Evolutionary conservation across 345 rosid species (phyloP), one percentile per base, ranked within the genome.

Genomic region (Dipteronia sinensis): DNA sequence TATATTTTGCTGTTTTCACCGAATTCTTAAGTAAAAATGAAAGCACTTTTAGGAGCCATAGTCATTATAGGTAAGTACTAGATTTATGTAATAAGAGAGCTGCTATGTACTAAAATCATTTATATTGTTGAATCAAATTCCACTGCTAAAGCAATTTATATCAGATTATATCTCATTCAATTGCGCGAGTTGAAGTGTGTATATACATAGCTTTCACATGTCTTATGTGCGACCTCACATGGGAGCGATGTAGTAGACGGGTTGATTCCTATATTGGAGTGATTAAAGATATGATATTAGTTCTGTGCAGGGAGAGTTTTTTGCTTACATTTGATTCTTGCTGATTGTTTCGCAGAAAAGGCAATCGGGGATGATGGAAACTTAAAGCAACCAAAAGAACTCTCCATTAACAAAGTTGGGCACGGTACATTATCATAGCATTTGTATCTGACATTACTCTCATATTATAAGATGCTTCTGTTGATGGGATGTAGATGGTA

Each of bases 401-500:
- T 91, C 55, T 97, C 98, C 23, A 94, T 94, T 22, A 94, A 97
- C 87, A 97, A 97, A 93, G 98, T 91, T 80, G 99, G 98, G 10
- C 98, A 97, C 69, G 94, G 98, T 97, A 92, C 74, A 81, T 79
- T 77, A 51, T 66, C 51, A 2, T 25, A 23, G 61, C 58, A 8
- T 62, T 49, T 79, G 13, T 63, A 40, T 56, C 20, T 72, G 44
- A 38, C 38, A 63, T 75, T n/a, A 29, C 29, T 73, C 6, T 73
- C 15, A 38, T 53, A 5, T 77, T 56, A 15, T 20, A 20, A 31
- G 19, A 23, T 76, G 58, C 13, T 72, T 13, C 11, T 73, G 71
- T 73, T 65, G 62, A 64, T 75, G 69, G 73, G 63, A 10, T 49
- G 29, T 65, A 12, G 53, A 72, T 58, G 3, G 56, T 23, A 66